Conservation (phyloP, 768 basidiomycete genomes). For the Rhizopogon roseolus region DNA sequence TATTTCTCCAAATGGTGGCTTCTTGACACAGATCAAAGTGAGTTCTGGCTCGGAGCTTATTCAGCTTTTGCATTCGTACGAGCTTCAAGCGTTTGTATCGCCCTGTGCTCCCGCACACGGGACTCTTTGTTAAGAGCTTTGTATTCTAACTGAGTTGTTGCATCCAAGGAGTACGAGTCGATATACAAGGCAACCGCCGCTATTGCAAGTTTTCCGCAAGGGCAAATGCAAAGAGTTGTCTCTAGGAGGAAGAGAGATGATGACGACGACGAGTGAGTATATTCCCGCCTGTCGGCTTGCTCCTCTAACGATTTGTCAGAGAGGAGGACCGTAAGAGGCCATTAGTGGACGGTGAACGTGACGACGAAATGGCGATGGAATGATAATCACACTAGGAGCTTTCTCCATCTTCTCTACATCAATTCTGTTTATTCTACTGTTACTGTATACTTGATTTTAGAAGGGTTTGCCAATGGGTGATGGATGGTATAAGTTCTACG, state of each 20-base stretch:
- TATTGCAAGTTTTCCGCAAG: constrained; percentile 52
- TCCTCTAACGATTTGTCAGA: constrained; percentile 14
- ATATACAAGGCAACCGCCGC: constrained; percentile 81
- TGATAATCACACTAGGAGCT: constrained; percentile 9
- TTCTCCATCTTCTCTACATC: not conserved
- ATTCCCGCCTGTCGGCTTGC: not conserved
- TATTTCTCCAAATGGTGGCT: constrained; percentile 89
- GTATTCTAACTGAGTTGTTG: constrained; percentile 1
- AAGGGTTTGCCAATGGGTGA: not conserved
- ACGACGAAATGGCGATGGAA: constrained; percentile 30
- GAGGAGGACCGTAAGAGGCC: constrained; percentile 41
- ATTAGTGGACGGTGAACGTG: constrained; percentile 27
- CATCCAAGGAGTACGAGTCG: constrained; percentile 82
- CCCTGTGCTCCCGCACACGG: not conserved
- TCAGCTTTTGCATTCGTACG: not conserved
- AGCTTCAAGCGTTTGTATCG: not conserved
- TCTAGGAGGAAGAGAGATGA: constrained; percentile 67
- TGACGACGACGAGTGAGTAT: constrained; percentile 61
- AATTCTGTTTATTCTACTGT: not conserved
- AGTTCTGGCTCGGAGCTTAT: constrained; percentile 2
- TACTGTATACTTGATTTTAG: not conserved
- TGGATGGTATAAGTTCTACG: not conserved
- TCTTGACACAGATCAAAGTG: constrained; percentile 90
- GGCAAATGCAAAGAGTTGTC: constrained; percentile 35
- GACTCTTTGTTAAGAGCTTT: not conserved